Base-by-base conservation (phyloP, 257 asterid genomes). In the Orobanche coerulescens region DNA sequence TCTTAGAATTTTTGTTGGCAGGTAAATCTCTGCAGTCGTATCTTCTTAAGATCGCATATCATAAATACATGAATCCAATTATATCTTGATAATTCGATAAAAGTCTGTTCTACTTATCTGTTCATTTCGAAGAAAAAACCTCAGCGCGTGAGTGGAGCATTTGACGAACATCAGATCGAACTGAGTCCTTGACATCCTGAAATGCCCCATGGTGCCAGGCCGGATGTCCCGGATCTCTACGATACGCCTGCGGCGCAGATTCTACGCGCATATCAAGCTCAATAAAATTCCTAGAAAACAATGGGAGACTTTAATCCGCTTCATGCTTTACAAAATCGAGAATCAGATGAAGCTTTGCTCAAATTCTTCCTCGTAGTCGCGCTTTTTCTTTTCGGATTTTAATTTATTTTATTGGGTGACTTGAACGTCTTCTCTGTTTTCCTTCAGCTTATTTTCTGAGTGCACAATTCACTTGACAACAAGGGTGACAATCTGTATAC, bases 151-250 rank as follows among this genome's bases (percentile, higher is more conserved):
- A 73, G 69, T 89, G 96, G 66, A 93, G 96, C 97, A 86, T 88
- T 72, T 86, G 90, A 62, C 85, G 87, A 74, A 93, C 84, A 42
- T 83, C 96, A 28, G 97, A 89, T 81, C 97, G 96, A 54, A 93
- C 79, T 15, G 76, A 76, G 68, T 86, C 98, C 76, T 86, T 86
- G 63, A 89, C 96, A 65, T 89, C 97, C 3, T 89, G 97, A 79
- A 93, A 93, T 1, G 94, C 96, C 52, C 95, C 85, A 58, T 93
- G 97, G 79, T 89, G 98, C 98, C 98, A 93, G 65, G 88, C 80
- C n/a, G 85, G 87, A 26, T 93, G 98, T 53, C 97, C 98, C 18
- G 95, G 91, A 78, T 93, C 95, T 73, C 98, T 84, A 40, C 94
- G 89, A 53, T 85, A 84, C 47, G 94, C 90, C 73, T 83, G 81